Conservation (phyloP, 805 yeast genomes). For the Starmerella potacharoeniae region DNA sequence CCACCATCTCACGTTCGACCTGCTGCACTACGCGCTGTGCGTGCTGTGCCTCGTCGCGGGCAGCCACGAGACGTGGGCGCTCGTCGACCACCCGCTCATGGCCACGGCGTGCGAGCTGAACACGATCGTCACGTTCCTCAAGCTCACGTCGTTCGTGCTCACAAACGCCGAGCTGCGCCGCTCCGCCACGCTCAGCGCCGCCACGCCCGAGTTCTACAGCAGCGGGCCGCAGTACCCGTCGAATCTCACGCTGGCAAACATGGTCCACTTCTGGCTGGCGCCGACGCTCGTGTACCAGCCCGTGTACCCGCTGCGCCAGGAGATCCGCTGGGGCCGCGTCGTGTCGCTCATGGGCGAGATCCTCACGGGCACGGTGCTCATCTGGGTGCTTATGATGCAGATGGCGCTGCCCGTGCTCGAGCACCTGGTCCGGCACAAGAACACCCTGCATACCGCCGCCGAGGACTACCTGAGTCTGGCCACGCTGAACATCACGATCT, state of each 20-base stretch:
- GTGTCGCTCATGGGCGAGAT: constrained; percentile 31
- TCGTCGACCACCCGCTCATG: constrained; percentile 33
- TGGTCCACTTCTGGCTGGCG: constrained; percentile 35
- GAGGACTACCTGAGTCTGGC: constrained; percentile 32
- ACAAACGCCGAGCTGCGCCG: constrained; percentile 37
- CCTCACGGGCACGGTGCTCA: constrained; percentile 25
- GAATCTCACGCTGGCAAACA: constrained; percentile 31
- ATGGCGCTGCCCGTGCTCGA: constrained; percentile 37
- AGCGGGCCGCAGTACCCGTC: constrained; percentile 30
- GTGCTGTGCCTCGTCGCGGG: constrained; percentile 10
- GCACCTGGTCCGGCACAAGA: constrained; percentile 26
- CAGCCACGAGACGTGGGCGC: constrained; percentile 21
- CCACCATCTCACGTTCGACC: constrained; percentile 15
- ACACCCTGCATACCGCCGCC: constrained; percentile 23
- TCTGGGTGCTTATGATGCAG: constrained; percentile 33
- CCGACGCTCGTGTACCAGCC: constrained; percentile 42
- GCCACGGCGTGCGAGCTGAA: constrained; percentile 35
- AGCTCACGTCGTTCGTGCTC: constrained; percentile 34
- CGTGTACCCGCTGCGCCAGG: constrained; percentile 33
- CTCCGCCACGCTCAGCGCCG: neutral
- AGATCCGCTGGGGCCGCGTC: constrained; percentile 28
- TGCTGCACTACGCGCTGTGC: constrained; percentile 29
- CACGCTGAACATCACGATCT: constrained; percentile 33
- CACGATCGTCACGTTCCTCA: constrained; percentile 34
- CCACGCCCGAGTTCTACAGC: constrained; percentile 29